Percentiles rank a stretch among this genome's conserved stretches.
phyloP scores from a whole-genome alignment of 352 stramenopile genomes.

The Thraustochytrium striatum region DNA sequence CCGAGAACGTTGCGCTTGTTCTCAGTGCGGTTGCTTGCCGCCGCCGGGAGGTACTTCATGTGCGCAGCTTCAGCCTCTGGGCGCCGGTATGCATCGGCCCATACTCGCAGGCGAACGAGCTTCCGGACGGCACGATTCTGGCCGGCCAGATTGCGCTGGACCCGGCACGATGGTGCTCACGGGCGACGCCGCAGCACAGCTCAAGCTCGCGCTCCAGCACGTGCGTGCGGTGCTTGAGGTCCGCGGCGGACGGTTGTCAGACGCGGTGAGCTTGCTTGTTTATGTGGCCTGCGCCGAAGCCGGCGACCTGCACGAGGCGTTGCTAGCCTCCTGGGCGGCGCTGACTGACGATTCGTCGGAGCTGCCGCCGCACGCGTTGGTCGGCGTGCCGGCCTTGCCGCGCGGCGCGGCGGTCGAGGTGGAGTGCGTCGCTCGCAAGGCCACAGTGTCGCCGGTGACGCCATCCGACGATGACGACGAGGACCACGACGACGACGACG shows the following conservation, averaged over 20 bases:
- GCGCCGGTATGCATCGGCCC: conserved; percentile 96
- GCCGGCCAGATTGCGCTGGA: conserved; percentile 94
- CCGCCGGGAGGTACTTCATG: conserved; percentile 74
- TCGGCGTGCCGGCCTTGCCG: too few species aligned
- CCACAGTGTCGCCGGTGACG: too few species aligned
- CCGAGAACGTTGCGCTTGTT: neutral
- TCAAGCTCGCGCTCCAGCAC: conserved; percentile 28
- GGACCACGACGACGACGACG: too few species aligned
- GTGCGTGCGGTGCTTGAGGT: neutral
- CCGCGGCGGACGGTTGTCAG: neutral
- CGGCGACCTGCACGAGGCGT: too few species aligned
- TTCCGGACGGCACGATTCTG: conserved; percentile 78
- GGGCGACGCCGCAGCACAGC: neutral
- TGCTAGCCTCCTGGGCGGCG: too few species aligned
- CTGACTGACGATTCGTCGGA: too few species aligned
- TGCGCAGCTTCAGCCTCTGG: conserved; percentile 93
- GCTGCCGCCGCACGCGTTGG: too few species aligned
- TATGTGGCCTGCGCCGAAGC: too few species aligned
- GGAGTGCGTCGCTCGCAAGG: too few species aligned
- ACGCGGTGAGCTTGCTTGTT: conserved; percentile 13
- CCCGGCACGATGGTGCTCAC: conserved; percentile 85
- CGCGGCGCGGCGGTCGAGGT: too few species aligned
- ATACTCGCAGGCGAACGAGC: conserved; percentile 94
- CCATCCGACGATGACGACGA: too few species aligned
- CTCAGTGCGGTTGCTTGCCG: neutral